A percentile compares a stretch with the other conserved stretches of the same genome.
Evolutionary conservation across 768 basidiomycete genomes (phyloP).

Genomic region (Boletus edulis): DNA sequence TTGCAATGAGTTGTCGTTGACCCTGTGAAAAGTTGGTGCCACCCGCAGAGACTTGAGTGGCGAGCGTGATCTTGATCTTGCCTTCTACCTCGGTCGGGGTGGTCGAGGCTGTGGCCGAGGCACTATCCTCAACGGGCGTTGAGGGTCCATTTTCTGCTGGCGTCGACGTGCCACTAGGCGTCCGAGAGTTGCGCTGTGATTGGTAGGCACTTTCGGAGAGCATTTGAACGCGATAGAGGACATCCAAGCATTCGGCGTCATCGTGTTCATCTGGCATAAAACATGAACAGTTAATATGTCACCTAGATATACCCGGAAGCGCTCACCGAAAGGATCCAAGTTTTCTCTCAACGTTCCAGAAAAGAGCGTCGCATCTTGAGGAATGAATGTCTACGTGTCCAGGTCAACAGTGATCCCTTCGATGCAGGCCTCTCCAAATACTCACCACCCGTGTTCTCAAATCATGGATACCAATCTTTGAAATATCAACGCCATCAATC

Average conservation of each 20-base stretch:
- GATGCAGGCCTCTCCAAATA: constrained; percentile 1
- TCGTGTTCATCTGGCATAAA: constrained; percentile 59
- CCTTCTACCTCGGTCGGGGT: constrained; percentile 51
- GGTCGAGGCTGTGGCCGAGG: constrained; percentile 41
- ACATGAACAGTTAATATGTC: background rate
- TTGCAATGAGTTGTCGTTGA: constrained; percentile 83
- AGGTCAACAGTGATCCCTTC: background rate
- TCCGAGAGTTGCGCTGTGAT: constrained; percentile 51
- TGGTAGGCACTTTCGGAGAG: constrained; percentile 47
- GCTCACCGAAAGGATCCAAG: constrained; percentile 64
- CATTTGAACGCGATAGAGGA: constrained; percentile 79
- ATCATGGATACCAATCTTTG: constrained; percentile 81
- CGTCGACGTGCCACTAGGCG: constrained; percentile 45
- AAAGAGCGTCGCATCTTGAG: constrained; percentile 74
- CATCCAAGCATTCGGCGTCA: constrained; percentile 78
- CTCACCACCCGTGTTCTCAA: constrained; percentile 71
- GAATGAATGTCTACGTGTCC: constrained; percentile 65
- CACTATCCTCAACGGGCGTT: constrained; percentile 40
- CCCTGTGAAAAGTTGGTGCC: constrained; percentile 93
- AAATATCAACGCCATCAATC: constrained; percentile 88
- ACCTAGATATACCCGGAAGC: background rate
- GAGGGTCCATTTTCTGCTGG: constrained; percentile 41
- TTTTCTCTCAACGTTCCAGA: constrained; percentile 78
- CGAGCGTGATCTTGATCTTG: constrained; percentile 59
- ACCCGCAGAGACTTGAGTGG: constrained; percentile 80